These are phyloP conservation scores for Calocera viscosa DNA, from an alignment of 768 basidiomycete genomes.

Conservation along the genomic window DNA sequence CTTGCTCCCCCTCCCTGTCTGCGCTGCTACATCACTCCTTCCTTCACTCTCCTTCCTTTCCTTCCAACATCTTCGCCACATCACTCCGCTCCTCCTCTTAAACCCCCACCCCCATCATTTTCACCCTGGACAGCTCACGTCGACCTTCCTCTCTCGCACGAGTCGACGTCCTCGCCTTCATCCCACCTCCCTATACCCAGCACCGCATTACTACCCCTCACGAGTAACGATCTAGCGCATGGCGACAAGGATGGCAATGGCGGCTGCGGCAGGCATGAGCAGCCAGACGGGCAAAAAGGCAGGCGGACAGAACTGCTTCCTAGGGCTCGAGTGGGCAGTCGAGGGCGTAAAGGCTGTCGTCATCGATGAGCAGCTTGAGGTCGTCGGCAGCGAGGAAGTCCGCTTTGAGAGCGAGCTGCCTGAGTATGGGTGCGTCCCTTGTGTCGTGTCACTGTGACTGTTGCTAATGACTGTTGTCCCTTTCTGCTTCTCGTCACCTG, in stretches of 20 bases:
- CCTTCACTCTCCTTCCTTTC: conserved; percentile 2
- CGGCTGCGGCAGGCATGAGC: background rate
- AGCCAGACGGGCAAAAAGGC: background rate
- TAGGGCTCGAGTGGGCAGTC: conserved; percentile 73
- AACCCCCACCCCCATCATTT: background rate
- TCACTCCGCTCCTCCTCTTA: background rate
- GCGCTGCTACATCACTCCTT: conserved; percentile 8
- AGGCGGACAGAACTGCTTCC: conserved; percentile 33
- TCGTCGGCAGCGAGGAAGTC: conserved; percentile 68
- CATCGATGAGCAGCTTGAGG: conserved; percentile 69
- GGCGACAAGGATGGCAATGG: background rate
- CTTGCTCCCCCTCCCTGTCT: background rate
- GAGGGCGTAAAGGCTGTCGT: conserved; percentile 75
- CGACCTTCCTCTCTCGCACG: background rate
- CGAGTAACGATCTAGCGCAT: background rate
- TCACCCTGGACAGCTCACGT: conserved; percentile 5
- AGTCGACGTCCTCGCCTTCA: background rate
- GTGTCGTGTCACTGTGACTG: background rate
- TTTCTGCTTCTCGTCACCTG: conserved; percentile 13
- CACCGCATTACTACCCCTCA: conserved; percentile 7
- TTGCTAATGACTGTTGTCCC: background rate
- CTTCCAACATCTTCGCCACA: background rate
- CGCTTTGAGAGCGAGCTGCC: conserved; percentile 70
- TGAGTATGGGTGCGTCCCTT: conserved; percentile 61
- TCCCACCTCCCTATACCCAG: background rate